A percentile compares a stretch with the other conserved stretches of the same genome.
Evolutionary conservation across 73 alveolate genomes (phyloP).

Genomic region (Blepharisma japonicum): DNA sequence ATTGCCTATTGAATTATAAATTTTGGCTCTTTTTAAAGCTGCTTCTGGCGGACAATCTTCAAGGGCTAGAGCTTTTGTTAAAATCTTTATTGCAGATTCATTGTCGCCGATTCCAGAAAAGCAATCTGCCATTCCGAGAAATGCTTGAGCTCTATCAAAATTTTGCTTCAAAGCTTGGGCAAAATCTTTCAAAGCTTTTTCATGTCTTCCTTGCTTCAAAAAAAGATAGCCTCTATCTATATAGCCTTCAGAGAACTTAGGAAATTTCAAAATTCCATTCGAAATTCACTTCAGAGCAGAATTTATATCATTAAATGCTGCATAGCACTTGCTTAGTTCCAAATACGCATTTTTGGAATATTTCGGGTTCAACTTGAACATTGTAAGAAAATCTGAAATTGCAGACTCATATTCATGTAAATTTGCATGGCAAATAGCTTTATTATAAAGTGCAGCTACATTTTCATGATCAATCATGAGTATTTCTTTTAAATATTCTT

Average conservation of each 20-base stretch:
- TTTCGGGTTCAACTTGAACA: not conserved
- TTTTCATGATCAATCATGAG: not conserved
- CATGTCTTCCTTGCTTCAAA: not conserved
- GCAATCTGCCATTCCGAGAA: not conserved
- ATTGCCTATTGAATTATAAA: not conserved
- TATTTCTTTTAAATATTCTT: too few species aligned
- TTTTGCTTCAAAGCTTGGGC: not conserved
- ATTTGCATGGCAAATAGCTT: not conserved
- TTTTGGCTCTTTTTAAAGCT: slow-evolving; percentile 2
- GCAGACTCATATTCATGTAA: not conserved
- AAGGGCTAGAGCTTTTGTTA: not conserved
- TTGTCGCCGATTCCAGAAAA: slow-evolving; percentile 9
- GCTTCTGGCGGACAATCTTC: not conserved
- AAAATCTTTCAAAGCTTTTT: slow-evolving; percentile 24
- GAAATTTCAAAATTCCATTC: slow-evolving; percentile 2
- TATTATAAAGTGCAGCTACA: slow-evolving; percentile 12
- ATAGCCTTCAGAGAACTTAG: slow-evolving; percentile 21
- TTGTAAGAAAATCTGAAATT: not conserved
- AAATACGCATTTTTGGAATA: not conserved
- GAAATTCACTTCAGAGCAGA: not conserved
- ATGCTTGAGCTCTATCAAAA: not conserved
- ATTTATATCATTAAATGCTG: not conserved
- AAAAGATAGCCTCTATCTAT: slow-evolving; percentile 17
- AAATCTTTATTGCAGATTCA: not conserved
- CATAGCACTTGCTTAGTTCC: not conserved